Conservation (phyloP, 139 green algal genomes). For the Zygnema cylindricum region DNA sequence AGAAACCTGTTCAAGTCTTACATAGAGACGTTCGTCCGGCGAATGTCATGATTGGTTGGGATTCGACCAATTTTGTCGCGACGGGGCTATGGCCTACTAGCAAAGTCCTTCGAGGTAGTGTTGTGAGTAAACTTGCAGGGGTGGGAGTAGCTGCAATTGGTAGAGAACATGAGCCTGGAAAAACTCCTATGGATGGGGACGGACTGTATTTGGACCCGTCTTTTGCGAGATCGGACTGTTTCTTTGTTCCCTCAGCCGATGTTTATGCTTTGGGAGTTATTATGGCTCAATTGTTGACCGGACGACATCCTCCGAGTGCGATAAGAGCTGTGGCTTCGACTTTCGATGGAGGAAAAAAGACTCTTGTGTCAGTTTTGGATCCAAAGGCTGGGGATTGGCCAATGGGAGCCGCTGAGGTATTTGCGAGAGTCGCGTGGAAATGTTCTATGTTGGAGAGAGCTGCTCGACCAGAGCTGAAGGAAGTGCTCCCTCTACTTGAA, state of each 20-base stretch:
- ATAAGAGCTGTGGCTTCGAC: slow-evolving; percentile 3
- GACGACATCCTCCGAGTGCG: slow-evolving; percentile 14
- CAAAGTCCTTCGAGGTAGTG: neutral
- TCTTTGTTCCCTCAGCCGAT: slow-evolving; percentile 34
- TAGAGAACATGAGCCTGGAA: neutral
- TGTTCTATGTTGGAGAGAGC: slow-evolving; percentile 28
- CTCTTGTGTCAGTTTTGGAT: slow-evolving; percentile 19
- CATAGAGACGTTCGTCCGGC: slow-evolving; percentile 35
- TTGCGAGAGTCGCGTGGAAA: slow-evolving; percentile 7
- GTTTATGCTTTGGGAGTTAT: slow-evolving; percentile 44
- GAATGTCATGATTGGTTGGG: slow-evolving; percentile 44
- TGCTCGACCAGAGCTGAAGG: slow-evolving; percentile 3
- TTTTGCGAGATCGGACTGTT: slow-evolving; percentile 2
- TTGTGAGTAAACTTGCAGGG: slow-evolving; percentile 43
- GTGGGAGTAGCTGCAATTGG: slow-evolving; percentile 16
- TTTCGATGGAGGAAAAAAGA: slow-evolving; percentile 26
- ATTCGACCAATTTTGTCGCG: neutral
- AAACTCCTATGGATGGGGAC: slow-evolving; percentile 8
- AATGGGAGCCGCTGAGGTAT: neutral
- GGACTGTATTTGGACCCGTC: slow-evolving; percentile 32
- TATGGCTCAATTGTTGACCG: slow-evolving; percentile 33
- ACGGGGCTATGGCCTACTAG: neutral
- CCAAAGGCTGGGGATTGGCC: slow-evolving; percentile 20
- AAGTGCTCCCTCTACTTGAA: slow-evolving; percentile 25
- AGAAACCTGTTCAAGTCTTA: slow-evolving; percentile 36